Evolutionary conservation across 2,329 filamentous ascomycete genomes (phyloP).

Genomic region (Aspergillus niger): DNA sequence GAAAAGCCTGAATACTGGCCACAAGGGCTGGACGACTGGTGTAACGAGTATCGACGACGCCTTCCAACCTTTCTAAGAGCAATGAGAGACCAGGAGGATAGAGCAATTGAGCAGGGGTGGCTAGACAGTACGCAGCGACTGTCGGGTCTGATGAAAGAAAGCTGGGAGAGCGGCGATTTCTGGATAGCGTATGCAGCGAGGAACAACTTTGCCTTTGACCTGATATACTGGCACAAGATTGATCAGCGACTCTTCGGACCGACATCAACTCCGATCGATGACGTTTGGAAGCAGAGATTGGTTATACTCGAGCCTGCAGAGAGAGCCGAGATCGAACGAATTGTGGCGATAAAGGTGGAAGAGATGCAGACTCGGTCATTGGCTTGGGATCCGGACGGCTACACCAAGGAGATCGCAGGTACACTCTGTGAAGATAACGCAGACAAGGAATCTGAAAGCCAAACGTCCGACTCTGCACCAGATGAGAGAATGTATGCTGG

Average conservation of each 20-base stretch:
- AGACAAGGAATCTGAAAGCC: too few species aligned
- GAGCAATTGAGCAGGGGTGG: neutral
- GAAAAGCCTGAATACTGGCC: slow-evolving; percentile 31
- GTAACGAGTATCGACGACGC: neutral
- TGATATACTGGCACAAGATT: too few species aligned
- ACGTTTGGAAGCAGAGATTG: too few species aligned
- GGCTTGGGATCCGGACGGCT: neutral
- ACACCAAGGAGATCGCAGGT: neutral
- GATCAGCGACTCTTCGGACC: too few species aligned
- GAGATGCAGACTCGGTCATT: neutral
- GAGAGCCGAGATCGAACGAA: too few species aligned
- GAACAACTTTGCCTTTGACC: too few species aligned
- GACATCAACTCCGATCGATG: too few species aligned
- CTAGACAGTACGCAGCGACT: neutral
- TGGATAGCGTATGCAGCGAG: neutral
- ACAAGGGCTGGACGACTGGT: neutral
- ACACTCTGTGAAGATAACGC: too few species aligned
- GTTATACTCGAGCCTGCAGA: too few species aligned
- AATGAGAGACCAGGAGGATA: neutral
- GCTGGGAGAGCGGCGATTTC: neutral
- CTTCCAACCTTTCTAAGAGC: neutral
- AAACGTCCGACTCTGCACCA: too few species aligned
- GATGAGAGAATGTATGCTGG: too few species aligned
- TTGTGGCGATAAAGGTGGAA: neutral
- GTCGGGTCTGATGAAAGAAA: neutral